Conservation (phyloP, 1,284 basidiomycete species). For the Thecaphora thlaspeos region DNA sequence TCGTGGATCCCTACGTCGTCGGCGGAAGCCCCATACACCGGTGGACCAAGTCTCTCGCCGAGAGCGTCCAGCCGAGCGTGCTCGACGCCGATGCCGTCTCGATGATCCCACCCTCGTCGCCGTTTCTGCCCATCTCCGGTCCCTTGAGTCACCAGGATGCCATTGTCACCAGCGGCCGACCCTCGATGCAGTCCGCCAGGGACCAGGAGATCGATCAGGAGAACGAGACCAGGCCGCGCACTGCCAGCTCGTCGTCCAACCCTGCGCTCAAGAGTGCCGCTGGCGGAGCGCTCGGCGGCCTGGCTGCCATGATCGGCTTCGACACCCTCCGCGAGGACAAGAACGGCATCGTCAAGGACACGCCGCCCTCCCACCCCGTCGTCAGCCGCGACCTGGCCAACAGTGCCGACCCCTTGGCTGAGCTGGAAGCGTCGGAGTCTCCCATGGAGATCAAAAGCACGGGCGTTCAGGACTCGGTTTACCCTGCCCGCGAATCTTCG, state of each 20-base stretch:
- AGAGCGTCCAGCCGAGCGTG: slow-evolving; percentile 32
- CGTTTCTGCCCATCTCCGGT: slow-evolving; percentile 32
- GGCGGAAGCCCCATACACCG: neutral
- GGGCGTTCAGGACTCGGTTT: too few relatives aligned
- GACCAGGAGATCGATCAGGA: slow-evolving; percentile 31
- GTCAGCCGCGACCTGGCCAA: too few relatives aligned
- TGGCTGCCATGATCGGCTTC: slow-evolving; percentile 36
- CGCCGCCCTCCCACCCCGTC: too few relatives aligned
- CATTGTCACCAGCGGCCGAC: slow-evolving; percentile 23
- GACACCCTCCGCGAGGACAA: slow-evolving; percentile 31
- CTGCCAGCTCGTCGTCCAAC: slow-evolving; percentile 8
- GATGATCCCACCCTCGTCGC: slow-evolving; percentile 22
- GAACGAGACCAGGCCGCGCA: slow-evolving; percentile 20
- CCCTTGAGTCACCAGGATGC: slow-evolving; percentile 37
- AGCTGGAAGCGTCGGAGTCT: neutral
- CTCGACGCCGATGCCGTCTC: slow-evolving; percentile 26
- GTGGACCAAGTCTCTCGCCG: slow-evolving; percentile 26
- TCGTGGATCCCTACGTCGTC: slow-evolving; percentile 22
- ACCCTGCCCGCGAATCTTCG: too few relatives aligned
- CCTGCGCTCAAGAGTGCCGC: slow-evolving; percentile 31
- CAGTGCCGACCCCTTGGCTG: neutral
- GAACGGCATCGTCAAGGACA: slow-evolving; percentile 21
- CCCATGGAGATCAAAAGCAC: too few relatives aligned
- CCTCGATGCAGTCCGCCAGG: slow-evolving; percentile 28
- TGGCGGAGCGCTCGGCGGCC: slow-evolving; percentile 32